These are phyloP conservation scores for Plenodomus biglobosus DNA, from an alignment of 2,329 filamentous ascomycete species.

Conservation along the genomic window DNA sequence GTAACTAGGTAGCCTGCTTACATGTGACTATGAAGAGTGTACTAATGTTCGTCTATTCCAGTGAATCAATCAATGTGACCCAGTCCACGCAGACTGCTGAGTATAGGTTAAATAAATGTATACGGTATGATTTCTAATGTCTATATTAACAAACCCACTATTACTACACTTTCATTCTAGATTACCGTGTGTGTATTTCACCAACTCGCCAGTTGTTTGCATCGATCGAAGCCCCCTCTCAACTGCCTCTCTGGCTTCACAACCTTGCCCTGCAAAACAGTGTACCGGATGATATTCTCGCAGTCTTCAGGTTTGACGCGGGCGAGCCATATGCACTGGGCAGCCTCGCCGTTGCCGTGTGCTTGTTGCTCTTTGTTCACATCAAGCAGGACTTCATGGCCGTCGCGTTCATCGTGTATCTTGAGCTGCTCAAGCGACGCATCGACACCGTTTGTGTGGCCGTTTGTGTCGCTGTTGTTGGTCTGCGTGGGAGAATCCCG, in stretches of 20 bases:
- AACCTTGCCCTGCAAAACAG: conserved; percentile 88
- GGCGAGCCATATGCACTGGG: conserved; percentile 91
- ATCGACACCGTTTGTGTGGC: conserved; percentile 28
- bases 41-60: too few relatives aligned
- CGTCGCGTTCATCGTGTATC: conserved; percentile 42
- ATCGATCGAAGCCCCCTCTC: conserved; percentile 85
- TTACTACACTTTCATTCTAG: too few relatives aligned
- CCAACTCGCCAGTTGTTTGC: conserved; percentile 83
- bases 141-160: neutral
- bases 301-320: conserved; percentile 84
- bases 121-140: neutral
- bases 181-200: too few relatives aligned
- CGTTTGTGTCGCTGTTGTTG: conserved; percentile 16
- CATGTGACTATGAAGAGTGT: too few relatives aligned
- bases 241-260: conserved; percentile 86
- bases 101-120: too few relatives aligned
- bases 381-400: conserved; percentile 37
- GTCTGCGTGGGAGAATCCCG: conserved; percentile 15
- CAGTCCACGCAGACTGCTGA: too few relatives aligned
- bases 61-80: too few relatives aligned
- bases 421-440: conserved; percentile 44
- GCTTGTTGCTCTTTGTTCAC: conserved; percentile 42
- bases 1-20: too few relatives aligned
- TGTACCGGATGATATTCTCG: conserved; percentile 87
- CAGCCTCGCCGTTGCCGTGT: conserved; percentile 54